Base-by-base conservation (phyloP, 768 basidiomycete species). In the Dictyophora rubrovolvata region DNA sequence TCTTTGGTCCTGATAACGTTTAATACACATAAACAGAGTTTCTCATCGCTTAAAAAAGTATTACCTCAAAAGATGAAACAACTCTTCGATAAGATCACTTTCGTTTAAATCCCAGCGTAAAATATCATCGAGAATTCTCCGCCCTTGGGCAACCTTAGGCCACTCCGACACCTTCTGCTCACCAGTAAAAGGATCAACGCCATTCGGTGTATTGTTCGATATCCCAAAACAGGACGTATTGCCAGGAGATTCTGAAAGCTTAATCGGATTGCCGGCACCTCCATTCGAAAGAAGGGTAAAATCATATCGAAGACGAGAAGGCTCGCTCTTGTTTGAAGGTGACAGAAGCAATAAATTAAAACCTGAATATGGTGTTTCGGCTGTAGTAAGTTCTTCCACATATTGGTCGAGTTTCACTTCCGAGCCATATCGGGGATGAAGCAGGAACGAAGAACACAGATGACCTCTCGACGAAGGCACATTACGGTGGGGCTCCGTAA, bases 281-380 rank as follows among this genome's bases (percentile, higher is more conserved):
- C 72, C 76, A 69, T 92, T 92, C 34, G 87, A 87, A 56, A 85
- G 77, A 62, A 82, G 74, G 28, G 74, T 69, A 17, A 79, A 76
- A 64, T 82, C 79, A 67, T 82, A 84, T 10, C 35, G 48, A 20
- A 59, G n/a, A 10, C 28, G 22, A 23, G 69, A 65, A 49, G 83
- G 65, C 35, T 64, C 17, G 50, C 53, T 52, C 37, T 55, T 49
- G 22, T 17, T 23, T 18, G 63, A 20, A 1, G 84, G 79, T 21
- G 78, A 73, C 60, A 92, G 74, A 60, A 90, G 78, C 60, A 90
- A 73, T 28, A 91, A 69, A 70, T 91, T 92, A 77, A 93, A 92
- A 2, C 90, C 90, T 51, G 89, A 86, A 68, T 83, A 89, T 64
- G 73, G 56, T 53, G 34, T 48, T 69, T 81, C 77, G 56, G 70